Evolutionary conservation across 1,284 basidiomycete genomes (phyloP).

Genomic region (Cryptococcus sp.): DNA sequence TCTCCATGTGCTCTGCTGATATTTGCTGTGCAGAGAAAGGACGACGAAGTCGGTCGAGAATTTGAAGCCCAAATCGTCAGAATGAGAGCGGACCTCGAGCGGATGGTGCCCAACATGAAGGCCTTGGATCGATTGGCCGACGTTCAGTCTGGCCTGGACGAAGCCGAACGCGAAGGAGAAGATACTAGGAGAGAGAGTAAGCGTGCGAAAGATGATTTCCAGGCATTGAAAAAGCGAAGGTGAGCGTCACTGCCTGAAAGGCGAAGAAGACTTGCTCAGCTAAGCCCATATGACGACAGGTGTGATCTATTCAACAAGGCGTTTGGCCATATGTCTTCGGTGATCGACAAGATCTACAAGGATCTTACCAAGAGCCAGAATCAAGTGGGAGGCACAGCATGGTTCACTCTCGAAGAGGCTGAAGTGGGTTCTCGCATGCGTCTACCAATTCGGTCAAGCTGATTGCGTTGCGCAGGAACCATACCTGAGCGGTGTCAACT

Average conservation of each 20-base stretch:
- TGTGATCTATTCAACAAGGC: constrained; percentile 93
- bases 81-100: constrained; percentile 80
- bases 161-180: constrained; percentile 61
- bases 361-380: constrained; percentile 82
- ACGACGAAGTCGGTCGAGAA: constrained; percentile 67
- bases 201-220: constrained; percentile 84
- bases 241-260: constrained; percentile 42
- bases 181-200: constrained; percentile 73
- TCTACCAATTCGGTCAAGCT: background rate
- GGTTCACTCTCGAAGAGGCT: constrained; percentile 90
- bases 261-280: background rate
- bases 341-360: constrained; percentile 96
- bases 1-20: background rate
- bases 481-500: constrained; percentile 92
- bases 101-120: constrained; percentile 95
- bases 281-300: constrained; percentile 43
- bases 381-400: constrained; percentile 88
- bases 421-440: constrained; percentile 62
- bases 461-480: constrained; percentile 69
- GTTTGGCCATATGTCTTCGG: constrained; percentile 91
- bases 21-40: constrained; percentile 60
- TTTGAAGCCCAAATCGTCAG: constrained; percentile 76
- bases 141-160: constrained; percentile 67
- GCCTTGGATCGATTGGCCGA: constrained; percentile 92
- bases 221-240: constrained; percentile 80